Evolutionary conservation across 768 basidiomycete species (phyloP), one percentile per base, ranked within the genome.

Genomic region (Tricholoma flavovirens): DNA sequence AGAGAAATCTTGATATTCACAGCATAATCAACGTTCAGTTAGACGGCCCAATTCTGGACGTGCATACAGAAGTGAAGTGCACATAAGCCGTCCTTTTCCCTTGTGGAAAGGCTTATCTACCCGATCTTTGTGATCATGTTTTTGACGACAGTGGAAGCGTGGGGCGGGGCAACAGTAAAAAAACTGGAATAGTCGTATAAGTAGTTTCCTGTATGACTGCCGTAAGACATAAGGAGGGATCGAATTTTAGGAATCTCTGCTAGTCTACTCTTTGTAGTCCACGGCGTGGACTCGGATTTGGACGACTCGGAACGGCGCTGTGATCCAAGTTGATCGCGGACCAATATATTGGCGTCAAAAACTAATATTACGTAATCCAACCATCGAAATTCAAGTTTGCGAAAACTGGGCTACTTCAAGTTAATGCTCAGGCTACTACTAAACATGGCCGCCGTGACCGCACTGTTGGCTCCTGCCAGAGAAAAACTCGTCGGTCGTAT

Each of bases 391-490:
- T n/a, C n/a, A n/a, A n/a, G n/a, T n/a, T n/a, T n/a, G n/a, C n/a
- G n/a, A n/a, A n/a, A n/a, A n/a, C n/a, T n/a, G n/a, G n/a, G n/a
- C n/a, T n/a, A n/a, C n/a, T n/a, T n/a, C n/a, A n/a, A n/a, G n/a
- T n/a, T n/a, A n/a, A n/a, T n/a, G n/a, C n/a, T n/a, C n/a, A n/a
- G n/a, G 14, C 5, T 22, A 24, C 43, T 24, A 4, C 2, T 14
- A 17, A 30, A 29, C 6, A 48, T 48, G 46, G 46, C 26, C 24
- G n/a, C n/a, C n/a, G n/a, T n/a, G n/a, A 71, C 70, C 26, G 69
- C 76, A 9, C 64, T 79, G 21, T 66, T 78, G 54, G 66, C 68
- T 35, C 64, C 69, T 36, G 64, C 69, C 62, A 67, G 70, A 60
- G 56, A 68, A 24, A 66, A 57, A 38, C 63, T 70, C 10, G 64